Evolutionary conservation across 352 stramenopile species (phyloP), one percentile per base, ranked within the genome.

Genomic region (Sclerospora graminicola): DNA sequence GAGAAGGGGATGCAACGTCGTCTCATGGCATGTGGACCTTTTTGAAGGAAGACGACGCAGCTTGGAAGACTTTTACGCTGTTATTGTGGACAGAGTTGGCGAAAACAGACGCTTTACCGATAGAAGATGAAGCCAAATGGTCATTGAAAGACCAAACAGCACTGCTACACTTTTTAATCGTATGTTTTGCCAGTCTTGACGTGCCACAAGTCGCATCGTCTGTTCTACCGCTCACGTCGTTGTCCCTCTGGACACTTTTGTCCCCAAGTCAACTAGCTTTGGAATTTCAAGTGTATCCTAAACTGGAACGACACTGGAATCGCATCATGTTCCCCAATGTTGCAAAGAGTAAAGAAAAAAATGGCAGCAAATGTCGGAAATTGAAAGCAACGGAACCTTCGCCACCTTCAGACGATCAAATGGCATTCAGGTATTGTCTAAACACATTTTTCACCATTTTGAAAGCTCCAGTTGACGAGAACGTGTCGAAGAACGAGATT

Each of bases 251-350:
- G 79, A 66, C 37, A 4, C 56, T 68, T 24, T 54, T 90, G 8
- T 85, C 75, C 6, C 16, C 66, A 4, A 66, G 50, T 8, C 79
- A 90, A 54, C 61, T 75, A 7, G 47, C 60, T 19, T 32, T 90
- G 7, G 79, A 84, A 46, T 88, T 88, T 39, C 45, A 75, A 18
- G 35, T 58, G 23, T 66, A 79, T 35, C 75, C 73, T 7, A 85
- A 84, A 45, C 63, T 90, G 14, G 60, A 72, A 45, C 61, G 66
- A 16, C 79, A 82, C 48, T 90, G 71, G 69, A 54, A 71, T 27
- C 82, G 71, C 37, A 42, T 69, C 1, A 57, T 52, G 40, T 28
- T 32, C 0, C 21, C 32, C 8, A 18, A 44, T 6, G 27, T 38
- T 15, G 23, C 21, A 0, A 6, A 19, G 16, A 38, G 48, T 26